Conservation (phyloP, 805 yeast species). For the Wickerhamomyces chambardii region DNA sequence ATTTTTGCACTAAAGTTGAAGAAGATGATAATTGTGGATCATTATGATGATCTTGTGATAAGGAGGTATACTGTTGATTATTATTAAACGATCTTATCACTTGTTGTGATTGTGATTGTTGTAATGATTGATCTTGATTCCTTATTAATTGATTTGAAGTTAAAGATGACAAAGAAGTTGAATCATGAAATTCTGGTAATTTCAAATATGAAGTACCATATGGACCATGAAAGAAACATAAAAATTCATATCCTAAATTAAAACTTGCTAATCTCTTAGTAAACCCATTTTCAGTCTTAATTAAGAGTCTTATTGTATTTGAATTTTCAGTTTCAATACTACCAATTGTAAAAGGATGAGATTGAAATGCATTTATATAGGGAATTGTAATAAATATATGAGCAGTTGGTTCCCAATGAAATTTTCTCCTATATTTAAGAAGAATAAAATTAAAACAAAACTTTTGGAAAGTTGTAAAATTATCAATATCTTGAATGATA, state of each 20-base stretch:
- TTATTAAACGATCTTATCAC: no score
- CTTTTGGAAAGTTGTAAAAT: neutral
- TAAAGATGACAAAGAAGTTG: no score
- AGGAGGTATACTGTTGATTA: no score
- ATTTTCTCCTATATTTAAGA: conserved; percentile 4
- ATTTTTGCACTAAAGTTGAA: no score
- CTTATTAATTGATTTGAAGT: no score
- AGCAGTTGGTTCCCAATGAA: conserved; percentile 12
- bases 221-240: conserved; percentile 18
- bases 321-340: conserved; percentile 4
- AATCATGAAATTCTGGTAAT: conserved; percentile 5
- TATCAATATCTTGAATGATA: conserved; percentile 4
- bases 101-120: no score
- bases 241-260: conserved; percentile 1
- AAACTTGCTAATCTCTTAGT: conserved; percentile 10
- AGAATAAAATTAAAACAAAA: conserved; percentile 1
- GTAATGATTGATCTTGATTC: no score
- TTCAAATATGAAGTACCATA: conserved; percentile 13
- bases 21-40: no score
- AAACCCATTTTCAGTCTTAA: conserved; percentile 15
- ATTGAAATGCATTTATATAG: conserved; percentile 7
- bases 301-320: conserved; percentile 2
- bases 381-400: conserved; percentile 18
- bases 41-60: neutral
- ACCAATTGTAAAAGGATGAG: conserved; percentile 21